Base-by-base conservation (phyloP, 1,139 yeast species). In the Kodamaea suecica region DNA sequence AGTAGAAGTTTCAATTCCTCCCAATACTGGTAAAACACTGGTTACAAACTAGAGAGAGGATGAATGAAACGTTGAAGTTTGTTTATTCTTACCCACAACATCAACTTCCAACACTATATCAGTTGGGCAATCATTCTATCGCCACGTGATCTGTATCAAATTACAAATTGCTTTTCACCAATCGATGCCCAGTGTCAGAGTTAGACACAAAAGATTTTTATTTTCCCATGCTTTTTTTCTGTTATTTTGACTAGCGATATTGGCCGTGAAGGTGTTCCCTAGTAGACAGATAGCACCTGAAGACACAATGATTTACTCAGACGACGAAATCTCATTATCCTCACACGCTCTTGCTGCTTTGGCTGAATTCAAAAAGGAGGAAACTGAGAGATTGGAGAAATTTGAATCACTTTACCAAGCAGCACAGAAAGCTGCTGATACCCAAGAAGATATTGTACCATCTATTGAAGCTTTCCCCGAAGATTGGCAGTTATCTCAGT, bases 401-500 rank as follows among this genome's bases (percentile, higher is more conserved):
- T 86, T 88, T 52, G 73, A 71, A 29, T 60, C 70, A 38, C 59
- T 88, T 32, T 70, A 72, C 44, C 59, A 69, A 33, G 67, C 69
- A 32, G 85, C 95, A 1, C 66, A 66, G 27, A 66, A 67, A 24
- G 75, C 67, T 43, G 73, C 52, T 17, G 28, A 41, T 28, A 33
- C 34, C 8, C 20, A 27, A 11, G 37, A 43, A 17, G 38, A 45
- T 26, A 36, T 67, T 10, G 28, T 25, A 5, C 10, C 28, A 5
- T 46, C 77, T 17, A 84, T 84, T 58, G 80, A 76, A 31, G 65
- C 74, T 23, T 88, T 88, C 58, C 73, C 83, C 53, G 96, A 88
- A 59, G 95, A 88, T 59, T 88, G 97, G 97, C 94, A 85, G 50
- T 67, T 88, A 27, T 85, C 95, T 0, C 97, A 88, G 56, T 88